phyloP scores from a whole-genome alignment of 2,329 filamentous ascomycete genomes.

The Fusarium sp. region DNA sequence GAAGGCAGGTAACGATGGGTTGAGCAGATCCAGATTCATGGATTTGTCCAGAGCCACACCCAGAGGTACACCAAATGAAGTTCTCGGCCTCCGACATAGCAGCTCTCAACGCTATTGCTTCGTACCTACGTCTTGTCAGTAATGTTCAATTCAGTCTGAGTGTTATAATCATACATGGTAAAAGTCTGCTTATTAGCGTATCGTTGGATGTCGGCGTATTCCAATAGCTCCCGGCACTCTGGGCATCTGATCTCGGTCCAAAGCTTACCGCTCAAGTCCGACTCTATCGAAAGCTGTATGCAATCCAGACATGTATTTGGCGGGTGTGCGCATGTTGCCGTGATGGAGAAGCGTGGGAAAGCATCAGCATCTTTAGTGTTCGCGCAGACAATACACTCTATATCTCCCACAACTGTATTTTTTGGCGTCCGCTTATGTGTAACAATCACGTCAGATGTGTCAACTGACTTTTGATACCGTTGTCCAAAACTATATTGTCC shows the following conservation, averaged over 20 bases:
- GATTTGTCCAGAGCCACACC: constrained; percentile 66
- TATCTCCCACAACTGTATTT: constrained; percentile 38
- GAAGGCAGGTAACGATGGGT: constrained; percentile 59
- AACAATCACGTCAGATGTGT: constrained; percentile 48
- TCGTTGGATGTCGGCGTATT: constrained; percentile 60
- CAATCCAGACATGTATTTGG: constrained; percentile 55
- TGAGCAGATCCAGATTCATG: constrained; percentile 58
- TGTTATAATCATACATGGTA: constrained; percentile 52
- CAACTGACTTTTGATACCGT: constrained; percentile 50
- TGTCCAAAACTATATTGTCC: constrained; percentile 50
- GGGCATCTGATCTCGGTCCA: constrained; percentile 66
- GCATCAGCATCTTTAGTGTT: constrained; percentile 48
- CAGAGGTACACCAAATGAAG: constrained; percentile 67
- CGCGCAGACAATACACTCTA: constrained; percentile 56
- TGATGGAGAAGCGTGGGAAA: constrained; percentile 54
- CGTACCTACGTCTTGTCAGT: constrained; percentile 53
- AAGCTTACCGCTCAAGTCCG: constrained; percentile 52
- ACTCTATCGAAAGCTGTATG: constrained; percentile 52
- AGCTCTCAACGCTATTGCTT: constrained; percentile 58
- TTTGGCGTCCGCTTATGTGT: constrained; percentile 50
- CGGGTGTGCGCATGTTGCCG: constrained; percentile 52
- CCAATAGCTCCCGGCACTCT: constrained; percentile 61
- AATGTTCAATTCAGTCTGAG: too few species aligned
- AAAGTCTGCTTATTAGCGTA: constrained; percentile 61
- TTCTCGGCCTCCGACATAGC: constrained; percentile 59